Base-by-base conservation (phyloP, 139 green algal species). In the Picochlorum sp. region DNA sequence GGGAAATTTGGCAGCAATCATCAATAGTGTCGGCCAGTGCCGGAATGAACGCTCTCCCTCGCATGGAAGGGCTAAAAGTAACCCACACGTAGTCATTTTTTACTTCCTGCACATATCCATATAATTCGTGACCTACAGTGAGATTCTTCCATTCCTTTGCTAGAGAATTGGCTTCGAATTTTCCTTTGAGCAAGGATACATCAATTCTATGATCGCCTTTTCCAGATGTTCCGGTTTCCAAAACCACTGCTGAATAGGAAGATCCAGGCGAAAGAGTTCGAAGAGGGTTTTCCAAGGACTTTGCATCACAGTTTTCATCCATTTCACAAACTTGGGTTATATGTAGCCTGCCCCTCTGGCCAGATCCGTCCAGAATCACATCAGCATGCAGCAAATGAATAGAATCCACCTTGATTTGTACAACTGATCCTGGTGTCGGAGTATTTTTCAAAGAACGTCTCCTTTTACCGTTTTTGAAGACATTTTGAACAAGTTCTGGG, bases 341-440 rank as follows among this genome's bases (percentile, higher is more conserved):
- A 63, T 89, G 78, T 5, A 93, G 33, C 2, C 81, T 36, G 2
- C 75, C 82, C 1, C 55, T 22, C 45, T 43, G 10, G 24, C 65
- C 44, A 50, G 59, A 60, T 10, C 26, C 31, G 20, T 61, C 61
- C 55, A 85, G 50, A 20, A 45, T 39, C 16, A 85, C 45, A 6
- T 79, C 65, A 26, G 67, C 66, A 25, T 80, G 60, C 50, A 69
- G 31, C 3, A 57, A 33, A 25, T 82, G 64, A 25, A 82, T 56
- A 5, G 67, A 63, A 4, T 55, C 59, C 7, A 93, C 77, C 5
- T 50, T 69, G 14, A 44, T 69, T 24, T 53, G 8, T 41, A 57
- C 3, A 82, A 59, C 2, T 80, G 14, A 25, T 25, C 55, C 55
- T 0, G 10, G 51, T 24, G 50, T 39, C 3, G 25, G n/a, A n/a